These are phyloP conservation scores for Mortierella sp. DNA, from an alignment of 371 early-diverging fungal species.

Conservation along the genomic window DNA sequence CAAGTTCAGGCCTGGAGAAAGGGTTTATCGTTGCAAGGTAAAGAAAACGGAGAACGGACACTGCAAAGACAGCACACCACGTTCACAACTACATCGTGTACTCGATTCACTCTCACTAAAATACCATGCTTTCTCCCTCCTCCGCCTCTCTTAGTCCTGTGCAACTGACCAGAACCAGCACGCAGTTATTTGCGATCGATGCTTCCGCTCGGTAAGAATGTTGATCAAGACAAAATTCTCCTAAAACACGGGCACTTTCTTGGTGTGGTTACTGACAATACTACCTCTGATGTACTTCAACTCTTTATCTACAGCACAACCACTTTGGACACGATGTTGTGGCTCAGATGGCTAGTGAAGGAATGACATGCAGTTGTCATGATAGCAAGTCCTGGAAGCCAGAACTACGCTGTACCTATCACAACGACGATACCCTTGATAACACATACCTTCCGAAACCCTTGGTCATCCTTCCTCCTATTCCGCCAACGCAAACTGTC, in stretches of 20 bases:
- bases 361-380: constrained; percentile 21
- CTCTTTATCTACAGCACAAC: constrained; percentile 19
- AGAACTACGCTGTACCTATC: constrained; percentile 20
- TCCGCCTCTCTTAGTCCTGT: too few relatives aligned
- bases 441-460: constrained; percentile 13
- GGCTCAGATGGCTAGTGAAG: constrained; percentile 19
- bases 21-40: constrained; percentile 40
- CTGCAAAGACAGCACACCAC: neutral
- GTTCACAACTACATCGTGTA: neutral
- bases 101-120: too few relatives aligned
- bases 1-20: constrained; percentile 30
- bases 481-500: neutral
- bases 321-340: constrained; percentile 31
- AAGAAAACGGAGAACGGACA: neutral
- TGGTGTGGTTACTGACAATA: too few relatives aligned
- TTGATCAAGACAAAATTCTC: neutral
- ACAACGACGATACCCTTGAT: constrained; percentile 12
- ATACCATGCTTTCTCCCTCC: too few relatives aligned
- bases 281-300: neutral
- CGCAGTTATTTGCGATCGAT: constrained; percentile 26
- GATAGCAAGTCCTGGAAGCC: constrained; percentile 31
- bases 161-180: neutral
- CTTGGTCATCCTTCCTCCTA: neutral
- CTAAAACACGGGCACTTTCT: neutral
- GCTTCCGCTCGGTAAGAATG: constrained; percentile 44